Percentiles rank a stretch among this genome's conserved stretches.
Conservation (phyloP, 345 rosid species). For the Gossypium ekmanianum region DNA sequence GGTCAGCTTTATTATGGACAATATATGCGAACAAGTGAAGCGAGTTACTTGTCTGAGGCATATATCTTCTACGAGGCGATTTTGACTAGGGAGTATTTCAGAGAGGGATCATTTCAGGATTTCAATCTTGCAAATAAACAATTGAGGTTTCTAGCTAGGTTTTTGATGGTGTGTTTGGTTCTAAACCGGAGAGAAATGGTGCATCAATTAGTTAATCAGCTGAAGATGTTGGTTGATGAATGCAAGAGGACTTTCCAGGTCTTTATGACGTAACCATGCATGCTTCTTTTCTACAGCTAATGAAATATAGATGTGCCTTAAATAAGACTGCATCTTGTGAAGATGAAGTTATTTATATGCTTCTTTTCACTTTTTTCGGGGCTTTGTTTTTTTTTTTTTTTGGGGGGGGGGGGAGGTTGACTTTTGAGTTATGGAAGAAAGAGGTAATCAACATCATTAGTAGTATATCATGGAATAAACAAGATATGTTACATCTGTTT, state of each 20-base stretch:
- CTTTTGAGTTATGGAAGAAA: not conserved
- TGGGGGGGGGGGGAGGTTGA: not conserved
- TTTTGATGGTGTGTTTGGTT: constrained; percentile 88
- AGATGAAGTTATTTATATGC: not conserved
- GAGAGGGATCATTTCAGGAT: constrained; percentile 78
- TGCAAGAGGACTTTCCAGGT: constrained; percentile 93
- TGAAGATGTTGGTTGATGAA: constrained; percentile 78
- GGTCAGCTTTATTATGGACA: constrained; percentile 94
- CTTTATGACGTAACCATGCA: constrained; percentile 2
- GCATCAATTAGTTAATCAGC: constrained; percentile 75
- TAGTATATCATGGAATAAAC: not conserved
- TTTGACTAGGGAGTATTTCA: constrained; percentile 77
- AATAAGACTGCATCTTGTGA: not conserved
- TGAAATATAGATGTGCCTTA: not conserved
- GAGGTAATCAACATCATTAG: not conserved
- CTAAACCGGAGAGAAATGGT: constrained; percentile 75
- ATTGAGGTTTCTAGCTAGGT: constrained; percentile 83
- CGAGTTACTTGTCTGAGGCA: constrained; percentile 70
- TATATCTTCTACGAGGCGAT: constrained; percentile 89
- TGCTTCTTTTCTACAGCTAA: not conserved
- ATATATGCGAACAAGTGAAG: constrained; percentile 87
- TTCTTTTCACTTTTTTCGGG: not conserved
- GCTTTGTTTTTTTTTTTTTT: no score
- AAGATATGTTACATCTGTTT: not conserved
- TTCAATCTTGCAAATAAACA: constrained; percentile 85